These are phyloP conservation scores for Arthromyces matolae DNA, from an alignment of 768 basidiomycete genomes.

Conservation along the genomic window DNA sequence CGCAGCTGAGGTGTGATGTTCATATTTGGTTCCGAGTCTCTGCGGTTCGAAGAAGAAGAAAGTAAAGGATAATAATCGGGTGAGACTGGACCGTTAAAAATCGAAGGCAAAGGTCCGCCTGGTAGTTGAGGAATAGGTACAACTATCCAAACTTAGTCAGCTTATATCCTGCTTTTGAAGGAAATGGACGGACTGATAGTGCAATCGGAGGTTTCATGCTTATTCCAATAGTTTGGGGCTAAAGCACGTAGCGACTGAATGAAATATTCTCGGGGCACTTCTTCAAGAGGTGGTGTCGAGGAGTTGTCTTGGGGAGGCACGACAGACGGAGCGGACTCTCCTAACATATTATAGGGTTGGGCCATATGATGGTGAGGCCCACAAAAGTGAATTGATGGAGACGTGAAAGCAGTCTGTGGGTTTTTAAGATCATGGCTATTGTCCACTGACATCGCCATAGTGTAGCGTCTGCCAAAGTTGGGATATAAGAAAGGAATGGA, in stretches of 20 bases:
- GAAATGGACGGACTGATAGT: slow-evolving; percentile 54
- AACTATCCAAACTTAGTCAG: slow-evolving; percentile 30
- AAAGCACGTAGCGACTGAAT: slow-evolving; percentile 63
- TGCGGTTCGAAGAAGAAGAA: slow-evolving; percentile 40
- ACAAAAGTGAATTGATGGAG: slow-evolving; percentile 34
- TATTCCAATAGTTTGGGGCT: slow-evolving; percentile 70
- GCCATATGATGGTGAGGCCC: slow-evolving; percentile 37
- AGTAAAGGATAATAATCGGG: slow-evolving; percentile 28
- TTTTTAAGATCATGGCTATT: slow-evolving; percentile 22
- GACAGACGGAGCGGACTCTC: slow-evolving; percentile 8
- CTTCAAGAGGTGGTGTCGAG: slow-evolving; percentile 41
- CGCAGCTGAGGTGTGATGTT: slow-evolving; percentile 54
- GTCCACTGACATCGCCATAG: slow-evolving; percentile 25
- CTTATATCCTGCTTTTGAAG: neutral
- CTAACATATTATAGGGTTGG: slow-evolving; percentile 4
- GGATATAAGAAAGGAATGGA: slow-evolving; percentile 26
- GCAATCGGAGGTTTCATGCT: slow-evolving; percentile 73
- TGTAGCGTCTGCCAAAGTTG: slow-evolving; percentile 15
- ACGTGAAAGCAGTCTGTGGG: slow-evolving; percentile 6
- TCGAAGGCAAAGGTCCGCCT: slow-evolving; percentile 30
- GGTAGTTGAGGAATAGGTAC: slow-evolving; percentile 46
- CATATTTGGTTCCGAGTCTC: slow-evolving; percentile 49
- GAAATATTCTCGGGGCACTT: slow-evolving; percentile 72
- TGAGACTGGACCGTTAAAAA: slow-evolving; percentile 25
- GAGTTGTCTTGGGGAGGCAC: slow-evolving; percentile 27